Evolutionary conservation across 352 stramenopile genomes (phyloP), one percentile per base, ranked within the genome.

Genomic region (Albugo laibachii): DNA sequence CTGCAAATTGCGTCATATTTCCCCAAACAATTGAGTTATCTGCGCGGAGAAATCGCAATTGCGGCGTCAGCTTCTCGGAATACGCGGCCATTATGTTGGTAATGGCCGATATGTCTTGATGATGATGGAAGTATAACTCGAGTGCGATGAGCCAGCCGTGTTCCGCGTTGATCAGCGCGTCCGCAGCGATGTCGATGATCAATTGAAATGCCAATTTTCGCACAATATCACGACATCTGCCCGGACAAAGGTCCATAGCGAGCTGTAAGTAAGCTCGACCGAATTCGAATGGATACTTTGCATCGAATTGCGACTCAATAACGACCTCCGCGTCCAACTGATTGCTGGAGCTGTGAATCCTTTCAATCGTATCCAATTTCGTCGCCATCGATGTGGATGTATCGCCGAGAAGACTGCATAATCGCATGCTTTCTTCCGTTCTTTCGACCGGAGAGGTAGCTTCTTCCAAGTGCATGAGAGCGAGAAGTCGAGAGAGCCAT

Each of bases 81-180:
- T 83, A 67, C 1, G 63, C 37, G 8, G 56, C 53, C 16, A 53
- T 55, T 34, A 83, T 41, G 19, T 41, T 59, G 36, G 61, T 71
- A 31, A 83, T 52, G 34, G 78, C 57, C 10, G 61, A 63, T 13
- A 70, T 57, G 16, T 56, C 49, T 14, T 55, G 50, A 13, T 55
- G 68, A 19, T 80, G 57, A 36, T 55, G 75, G 48, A 83, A 89
- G 55, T 78, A 80, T 52, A 83, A 68, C 46, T 91, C 77, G 27
- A 86, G 49, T 20, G 85, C 69, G 52, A 86, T 65, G 52, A 86
- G 69, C 78, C 78, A 91, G 0, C 78, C 78, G 35, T 83, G 83
- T 39, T 63, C 70, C 21, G 86, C 74, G 27, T 77, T 53, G 14
- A 85, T 49, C 5, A 85, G 57, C 42, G 65, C 80, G 52, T 87